A percentile compares a stretch with the other conserved stretches of the same genome.
Conservation (phyloP, 306 rosid species). For the Coriaria nepalensis region DNA sequence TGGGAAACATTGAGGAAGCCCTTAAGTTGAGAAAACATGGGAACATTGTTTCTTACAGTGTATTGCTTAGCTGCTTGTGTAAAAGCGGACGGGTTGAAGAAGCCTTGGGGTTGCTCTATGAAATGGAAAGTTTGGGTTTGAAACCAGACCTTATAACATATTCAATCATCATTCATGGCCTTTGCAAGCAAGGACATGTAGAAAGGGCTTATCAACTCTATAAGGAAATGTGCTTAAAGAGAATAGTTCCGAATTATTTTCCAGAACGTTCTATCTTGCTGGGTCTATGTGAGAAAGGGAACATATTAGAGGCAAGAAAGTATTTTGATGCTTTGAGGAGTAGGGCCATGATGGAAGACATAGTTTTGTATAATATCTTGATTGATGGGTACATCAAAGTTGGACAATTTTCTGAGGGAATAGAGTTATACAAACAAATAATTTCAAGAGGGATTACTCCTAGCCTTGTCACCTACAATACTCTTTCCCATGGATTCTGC, state of each 20-base stretch:
- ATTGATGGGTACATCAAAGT: constrained; percentile 29
- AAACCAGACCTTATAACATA: constrained; percentile 31
- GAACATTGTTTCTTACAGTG: constrained; percentile 26
- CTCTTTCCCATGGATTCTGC: constrained; percentile 34
- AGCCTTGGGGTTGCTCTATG: constrained; percentile 27
- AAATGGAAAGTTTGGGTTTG: constrained; percentile 29
- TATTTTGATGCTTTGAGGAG: constrained; percentile 23
- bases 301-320: constrained; percentile 30
- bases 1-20: constrained; percentile 32
- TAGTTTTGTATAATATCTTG: constrained; percentile 40
- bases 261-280: constrained; percentile 24
- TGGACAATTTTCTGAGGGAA: constrained; percentile 23
- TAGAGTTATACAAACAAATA: constrained; percentile 22
- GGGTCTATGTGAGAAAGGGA: constrained; percentile 25
- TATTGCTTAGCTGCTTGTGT: constrained; percentile 35
- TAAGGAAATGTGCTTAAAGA: constrained; percentile 29
- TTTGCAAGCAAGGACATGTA: constrained; percentile 35
- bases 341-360: constrained; percentile 15
- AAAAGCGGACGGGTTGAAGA: constrained; percentile 30
- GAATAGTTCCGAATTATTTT: constrained; percentile 25
- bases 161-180: constrained; percentile 36
- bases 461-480: constrained; percentile 35
- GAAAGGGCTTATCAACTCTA: constrained; percentile 29
- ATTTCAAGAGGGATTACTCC: constrained; percentile 26
- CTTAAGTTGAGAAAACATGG: constrained; percentile 25